phyloP scores from a whole-genome alignment of 495 filamentous ascomycete species.

The Aspergillus sparsus region DNA sequence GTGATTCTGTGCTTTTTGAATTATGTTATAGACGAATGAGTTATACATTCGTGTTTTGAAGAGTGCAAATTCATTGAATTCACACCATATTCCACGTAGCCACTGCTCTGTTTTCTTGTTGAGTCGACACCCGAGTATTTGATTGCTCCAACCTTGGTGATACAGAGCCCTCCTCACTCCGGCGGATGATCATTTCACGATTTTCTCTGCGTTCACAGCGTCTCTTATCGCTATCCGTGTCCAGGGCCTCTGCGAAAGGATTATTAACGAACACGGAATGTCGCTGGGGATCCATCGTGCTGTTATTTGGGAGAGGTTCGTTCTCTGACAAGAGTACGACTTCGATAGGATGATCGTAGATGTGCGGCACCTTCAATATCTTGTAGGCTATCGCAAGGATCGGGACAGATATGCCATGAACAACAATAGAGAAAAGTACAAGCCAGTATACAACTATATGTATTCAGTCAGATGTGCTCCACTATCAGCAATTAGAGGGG shows the following conservation, averaged over 20 bases:
- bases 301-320: conserved; percentile 54
- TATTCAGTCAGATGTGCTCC: conserved; percentile 4
- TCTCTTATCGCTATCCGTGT: conserved; percentile 18
- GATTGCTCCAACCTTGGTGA: background rate
- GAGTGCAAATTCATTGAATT: background rate
- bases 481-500: background rate
- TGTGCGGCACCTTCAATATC: conserved; percentile 43
- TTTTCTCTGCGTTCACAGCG: conserved; percentile 8
- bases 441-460: conserved; percentile 56
- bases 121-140: background rate
- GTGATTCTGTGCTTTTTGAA: background rate
- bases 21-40: conserved; percentile 19
- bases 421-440: conserved; percentile 57
- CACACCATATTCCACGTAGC: conserved; percentile 15
- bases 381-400: conserved; percentile 50
- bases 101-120: conserved; percentile 4
- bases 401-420: conserved; percentile 60
- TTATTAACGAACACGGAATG: conserved; percentile 53
- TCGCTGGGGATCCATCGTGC: conserved; percentile 47
- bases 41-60: conserved; percentile 9
- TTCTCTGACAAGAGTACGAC: conserved; percentile 50
- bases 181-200: conserved; percentile 6
- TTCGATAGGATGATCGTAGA: conserved; percentile 55
- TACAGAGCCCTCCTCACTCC: conserved; percentile 14
- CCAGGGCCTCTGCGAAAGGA: conserved; percentile 50